Percentiles rank a stretch among this genome's conserved stretches.
Evolutionary conservation across 352 stramenopile genomes (phyloP).

Genomic region (Peronospora belbahrii): DNA sequence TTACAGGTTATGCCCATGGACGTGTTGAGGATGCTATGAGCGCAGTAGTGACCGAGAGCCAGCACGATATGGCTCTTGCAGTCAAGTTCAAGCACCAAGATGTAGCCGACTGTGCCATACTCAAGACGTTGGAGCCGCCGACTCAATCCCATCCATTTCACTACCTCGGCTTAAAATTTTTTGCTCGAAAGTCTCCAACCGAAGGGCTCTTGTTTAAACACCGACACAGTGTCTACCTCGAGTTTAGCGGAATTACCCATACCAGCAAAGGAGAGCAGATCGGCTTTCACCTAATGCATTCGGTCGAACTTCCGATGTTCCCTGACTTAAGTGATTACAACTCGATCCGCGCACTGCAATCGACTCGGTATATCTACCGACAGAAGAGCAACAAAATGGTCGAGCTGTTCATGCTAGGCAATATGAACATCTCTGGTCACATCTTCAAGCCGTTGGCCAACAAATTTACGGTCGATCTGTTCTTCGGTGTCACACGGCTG

Average conservation of each 20-base stretch:
- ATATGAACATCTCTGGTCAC: slow-evolving; percentile 37
- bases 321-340: slow-evolving; percentile 40
- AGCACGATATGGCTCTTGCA: slow-evolving; percentile 47
- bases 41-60: slow-evolving; percentile 40
- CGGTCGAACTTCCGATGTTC: slow-evolving; percentile 52
- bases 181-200: slow-evolving; percentile 42
- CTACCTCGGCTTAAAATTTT: slow-evolving; percentile 68
- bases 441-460: slow-evolving; percentile 36
- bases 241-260: slow-evolving; percentile 41
- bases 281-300: slow-evolving; percentile 66
- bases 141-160: slow-evolving; percentile 37
- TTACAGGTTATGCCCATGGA: slow-evolving; percentile 39
- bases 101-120: slow-evolving; percentile 51
- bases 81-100: slow-evolving; percentile 54
- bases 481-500: slow-evolving; percentile 39
- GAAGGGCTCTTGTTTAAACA: slow-evolving; percentile 40
- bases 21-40: slow-evolving; percentile 52
- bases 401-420: slow-evolving; percentile 57
- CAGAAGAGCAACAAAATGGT: slow-evolving; percentile 44
- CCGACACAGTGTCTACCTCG: slow-evolving; percentile 51
- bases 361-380: slow-evolving; percentile 46
- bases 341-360: slow-evolving; percentile 45
- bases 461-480: slow-evolving; percentile 32
- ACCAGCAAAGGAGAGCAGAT: slow-evolving; percentile 36
- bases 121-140: slow-evolving; percentile 46